phyloP scores from a whole-genome alignment of 441 rosid species.

The Adansonia grandidieri region DNA sequence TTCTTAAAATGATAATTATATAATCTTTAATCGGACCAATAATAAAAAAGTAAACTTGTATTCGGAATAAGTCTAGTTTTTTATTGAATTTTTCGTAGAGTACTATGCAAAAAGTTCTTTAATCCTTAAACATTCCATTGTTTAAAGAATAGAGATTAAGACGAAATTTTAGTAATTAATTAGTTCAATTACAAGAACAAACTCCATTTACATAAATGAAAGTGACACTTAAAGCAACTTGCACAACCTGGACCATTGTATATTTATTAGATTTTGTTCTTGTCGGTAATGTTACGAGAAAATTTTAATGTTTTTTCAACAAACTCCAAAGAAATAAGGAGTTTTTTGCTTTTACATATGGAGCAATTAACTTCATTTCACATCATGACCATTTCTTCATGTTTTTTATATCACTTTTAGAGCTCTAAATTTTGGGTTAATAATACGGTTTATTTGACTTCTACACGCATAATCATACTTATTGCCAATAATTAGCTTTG shows the following conservation, averaged over 20 bases:
- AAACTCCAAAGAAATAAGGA: background rate
- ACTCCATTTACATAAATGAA: background rate
- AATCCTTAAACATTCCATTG: background rate
- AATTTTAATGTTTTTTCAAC: background rate
- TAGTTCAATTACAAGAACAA: background rate
- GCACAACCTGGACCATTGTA: background rate
- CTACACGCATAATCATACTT: constrained; percentile 27
- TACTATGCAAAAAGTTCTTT: background rate
- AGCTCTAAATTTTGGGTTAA: background rate
- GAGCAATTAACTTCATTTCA: constrained; percentile 8
- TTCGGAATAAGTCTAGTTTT: background rate
- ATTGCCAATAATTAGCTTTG: background rate
- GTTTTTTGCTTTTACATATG: constrained; percentile 14
- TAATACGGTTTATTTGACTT: constrained; percentile 22
- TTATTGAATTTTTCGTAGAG: background rate
- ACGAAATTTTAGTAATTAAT: background rate
- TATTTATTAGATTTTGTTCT: background rate
- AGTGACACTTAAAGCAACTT: background rate
- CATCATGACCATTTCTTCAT: constrained; percentile 1
- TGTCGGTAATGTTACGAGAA: background rate
- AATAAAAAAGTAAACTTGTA: background rate
- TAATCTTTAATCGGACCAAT: too few species aligned
- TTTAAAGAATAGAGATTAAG: background rate
- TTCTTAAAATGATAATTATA: too few species aligned
- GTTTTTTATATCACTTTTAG: constrained; percentile 8